These are phyloP conservation scores for Cordyceps cicadae DNA, from an alignment of 2,329 filamentous ascomycete species.

Conservation along the genomic window DNA sequence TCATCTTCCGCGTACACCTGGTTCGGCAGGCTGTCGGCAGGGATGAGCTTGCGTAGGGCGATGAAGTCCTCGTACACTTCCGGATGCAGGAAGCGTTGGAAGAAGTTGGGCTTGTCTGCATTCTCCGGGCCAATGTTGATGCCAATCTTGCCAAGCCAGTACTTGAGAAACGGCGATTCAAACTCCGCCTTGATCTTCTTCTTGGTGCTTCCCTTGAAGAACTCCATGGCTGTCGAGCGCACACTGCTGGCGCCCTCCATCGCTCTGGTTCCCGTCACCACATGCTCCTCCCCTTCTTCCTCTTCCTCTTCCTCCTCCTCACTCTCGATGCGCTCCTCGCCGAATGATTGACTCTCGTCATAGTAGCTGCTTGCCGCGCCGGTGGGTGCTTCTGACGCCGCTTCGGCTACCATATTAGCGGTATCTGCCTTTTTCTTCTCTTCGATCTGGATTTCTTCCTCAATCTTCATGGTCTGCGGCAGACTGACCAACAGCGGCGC, in stretches of 20 bases:
- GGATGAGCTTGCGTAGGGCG: conserved; percentile 61
- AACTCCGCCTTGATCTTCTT: conserved; percentile 23
- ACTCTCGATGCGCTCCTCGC: conserved; percentile 9
- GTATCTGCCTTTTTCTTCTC: conserved; percentile 39
- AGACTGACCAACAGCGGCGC: conserved; percentile 70
- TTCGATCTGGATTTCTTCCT: conserved; percentile 38
- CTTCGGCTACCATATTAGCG: conserved; percentile 17
- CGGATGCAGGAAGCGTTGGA: conserved; percentile 66
- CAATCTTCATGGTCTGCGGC: conserved; percentile 59
- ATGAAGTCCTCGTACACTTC: conserved; percentile 68
- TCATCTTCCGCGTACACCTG: conserved; percentile 50
- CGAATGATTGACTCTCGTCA: conserved; percentile 18
- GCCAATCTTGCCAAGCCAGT: conserved; percentile 20
- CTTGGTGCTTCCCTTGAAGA: conserved; percentile 29
- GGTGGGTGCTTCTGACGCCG: conserved; percentile 14
- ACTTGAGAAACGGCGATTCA: conserved; percentile 21
- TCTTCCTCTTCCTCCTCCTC: conserved; percentile 21
- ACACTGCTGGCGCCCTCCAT: conserved; percentile 32
- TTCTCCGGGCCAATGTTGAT: conserved; percentile 21
- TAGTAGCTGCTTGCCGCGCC: conserved; percentile 29
- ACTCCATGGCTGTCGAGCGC: conserved; percentile 23
- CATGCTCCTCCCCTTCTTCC: conserved; percentile 15
- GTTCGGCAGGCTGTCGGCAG: conserved; percentile 38
- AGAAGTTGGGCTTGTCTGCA: conserved; percentile 36
- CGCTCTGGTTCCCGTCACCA: conserved; percentile 21